Percentiles rank a stretch among this genome's conserved stretches.
Evolutionary conservation across 2,329 filamentous ascomycete species (phyloP).

Genomic region (Daldinia sp.): DNA sequence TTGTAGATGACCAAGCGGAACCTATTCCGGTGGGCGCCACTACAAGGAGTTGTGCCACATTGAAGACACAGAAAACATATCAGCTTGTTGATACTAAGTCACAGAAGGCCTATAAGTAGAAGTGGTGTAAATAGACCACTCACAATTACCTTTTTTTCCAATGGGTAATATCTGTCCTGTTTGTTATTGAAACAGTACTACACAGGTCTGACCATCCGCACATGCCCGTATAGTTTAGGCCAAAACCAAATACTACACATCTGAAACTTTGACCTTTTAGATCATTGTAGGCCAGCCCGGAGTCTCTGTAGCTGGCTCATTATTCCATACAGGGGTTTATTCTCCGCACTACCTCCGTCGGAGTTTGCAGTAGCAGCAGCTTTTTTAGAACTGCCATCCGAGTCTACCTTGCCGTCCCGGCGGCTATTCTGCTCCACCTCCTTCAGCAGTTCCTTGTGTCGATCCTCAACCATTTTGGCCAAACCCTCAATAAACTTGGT

Average conservation of each 20-base stretch:
- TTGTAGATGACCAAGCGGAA: background rate
- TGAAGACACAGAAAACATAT: background rate
- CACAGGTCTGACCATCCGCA: background rate
- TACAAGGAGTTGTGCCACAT: background rate
- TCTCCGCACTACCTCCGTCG: slow-evolving; percentile 52
- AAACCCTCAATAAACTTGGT: slow-evolving; percentile 84
- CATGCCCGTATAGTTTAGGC: background rate
- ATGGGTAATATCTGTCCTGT: background rate
- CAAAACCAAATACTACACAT: background rate
- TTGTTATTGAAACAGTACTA: background rate
- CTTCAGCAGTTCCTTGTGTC: slow-evolving; percentile 64
- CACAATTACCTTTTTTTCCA: background rate
- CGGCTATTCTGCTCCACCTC: slow-evolving; percentile 62
- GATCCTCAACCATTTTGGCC: slow-evolving; percentile 85
- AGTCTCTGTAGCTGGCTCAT: slow-evolving; percentile 74
- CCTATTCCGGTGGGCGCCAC: background rate
- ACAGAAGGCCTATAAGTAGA: background rate
- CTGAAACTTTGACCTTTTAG: background rate
- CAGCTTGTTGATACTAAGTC: background rate
- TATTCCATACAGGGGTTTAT: slow-evolving; percentile 65
- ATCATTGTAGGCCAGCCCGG: slow-evolving; percentile 62
- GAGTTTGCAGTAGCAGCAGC: slow-evolving; percentile 49
- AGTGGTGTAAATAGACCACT: background rate
- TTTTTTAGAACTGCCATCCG: slow-evolving; percentile 52
- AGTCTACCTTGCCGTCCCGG: slow-evolving; percentile 53